Percentiles rank a stretch among this genome's conserved stretches.
phyloP scores from a whole-genome alignment of 1,139 yeast species.

The Geotrichum macrosporum region DNA sequence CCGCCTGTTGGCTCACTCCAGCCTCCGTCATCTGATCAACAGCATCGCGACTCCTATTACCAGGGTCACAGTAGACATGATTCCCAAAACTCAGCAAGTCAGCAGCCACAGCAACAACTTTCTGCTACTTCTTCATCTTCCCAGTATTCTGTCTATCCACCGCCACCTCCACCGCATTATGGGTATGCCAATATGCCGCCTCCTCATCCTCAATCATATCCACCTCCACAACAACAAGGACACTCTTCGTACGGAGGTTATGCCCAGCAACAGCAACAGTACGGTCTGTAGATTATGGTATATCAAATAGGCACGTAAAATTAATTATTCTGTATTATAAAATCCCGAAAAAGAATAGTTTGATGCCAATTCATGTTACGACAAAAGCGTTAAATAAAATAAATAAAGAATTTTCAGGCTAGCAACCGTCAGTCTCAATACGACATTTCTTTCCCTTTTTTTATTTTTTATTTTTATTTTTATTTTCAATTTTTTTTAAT shows the following conservation, averaged over 20 bases:
- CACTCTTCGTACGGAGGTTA: background rate
- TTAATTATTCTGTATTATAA: no score
- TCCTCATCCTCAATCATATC: background rate
- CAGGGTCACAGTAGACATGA: background rate
- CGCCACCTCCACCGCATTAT: background rate
- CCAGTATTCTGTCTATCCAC: background rate
- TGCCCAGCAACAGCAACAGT: constrained; percentile 3
- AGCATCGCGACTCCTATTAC: background rate
- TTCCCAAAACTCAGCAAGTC: background rate
- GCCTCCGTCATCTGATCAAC: background rate
- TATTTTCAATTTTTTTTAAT: no score
- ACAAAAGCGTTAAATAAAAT: no score
- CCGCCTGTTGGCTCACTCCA: background rate
- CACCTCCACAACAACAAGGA: background rate
- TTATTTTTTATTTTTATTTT: no score
- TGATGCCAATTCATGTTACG: no score
- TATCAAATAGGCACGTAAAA: no score
- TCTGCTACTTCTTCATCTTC: background rate
- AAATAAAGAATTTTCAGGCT: no score
- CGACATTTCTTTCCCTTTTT: no score
- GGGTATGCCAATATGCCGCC: background rate
- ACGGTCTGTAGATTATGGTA: no score
- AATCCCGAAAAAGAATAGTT: no score
- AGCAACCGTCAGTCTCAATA: no score
- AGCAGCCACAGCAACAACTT: background rate